These are phyloP conservation scores for Jatropha podagrica DNA, from an alignment of 441 rosid genomes.

Conservation along the genomic window DNA sequence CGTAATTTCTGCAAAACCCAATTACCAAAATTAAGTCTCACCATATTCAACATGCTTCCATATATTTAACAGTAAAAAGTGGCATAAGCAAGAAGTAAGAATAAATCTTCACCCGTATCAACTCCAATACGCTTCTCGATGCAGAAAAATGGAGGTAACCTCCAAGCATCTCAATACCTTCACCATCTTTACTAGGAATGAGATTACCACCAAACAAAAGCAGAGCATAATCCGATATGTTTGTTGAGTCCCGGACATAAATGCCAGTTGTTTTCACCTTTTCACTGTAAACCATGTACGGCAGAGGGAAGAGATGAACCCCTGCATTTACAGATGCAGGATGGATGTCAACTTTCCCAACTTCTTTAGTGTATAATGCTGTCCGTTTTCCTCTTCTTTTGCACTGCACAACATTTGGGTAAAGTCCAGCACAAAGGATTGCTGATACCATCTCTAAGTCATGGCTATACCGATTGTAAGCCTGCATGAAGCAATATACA, in stretches of 20 bases:
- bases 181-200: constrained; percentile 63
- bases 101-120: constrained; percentile 56
- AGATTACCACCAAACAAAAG: constrained; percentile 92
- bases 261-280: constrained; percentile 85
- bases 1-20: constrained; percentile 63
- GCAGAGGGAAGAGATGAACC: constrained; percentile 71
- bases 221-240: constrained; percentile 88
- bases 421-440: constrained; percentile 90
- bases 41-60: neutral
- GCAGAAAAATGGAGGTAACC: constrained; percentile 98
- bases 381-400: constrained; percentile 93
- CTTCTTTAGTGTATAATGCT: constrained; percentile 86
- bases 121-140: constrained; percentile 67
- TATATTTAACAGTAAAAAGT: neutral
- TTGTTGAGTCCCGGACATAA: constrained; percentile 80
- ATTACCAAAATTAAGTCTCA: constrained; percentile 2
- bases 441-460: constrained; percentile 92
- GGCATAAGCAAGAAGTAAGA: neutral
- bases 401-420: constrained; percentile 97
- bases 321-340: constrained; percentile 95
- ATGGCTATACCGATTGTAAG: constrained; percentile 75
- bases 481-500: constrained; percentile 42
- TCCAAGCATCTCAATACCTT: constrained; percentile 93
- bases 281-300: constrained; percentile 83
- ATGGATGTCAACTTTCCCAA: constrained; percentile 94